Evolutionary conservation across 2,329 filamentous ascomycete species (phyloP).

Genomic region (Colletotrichum sp.): DNA sequence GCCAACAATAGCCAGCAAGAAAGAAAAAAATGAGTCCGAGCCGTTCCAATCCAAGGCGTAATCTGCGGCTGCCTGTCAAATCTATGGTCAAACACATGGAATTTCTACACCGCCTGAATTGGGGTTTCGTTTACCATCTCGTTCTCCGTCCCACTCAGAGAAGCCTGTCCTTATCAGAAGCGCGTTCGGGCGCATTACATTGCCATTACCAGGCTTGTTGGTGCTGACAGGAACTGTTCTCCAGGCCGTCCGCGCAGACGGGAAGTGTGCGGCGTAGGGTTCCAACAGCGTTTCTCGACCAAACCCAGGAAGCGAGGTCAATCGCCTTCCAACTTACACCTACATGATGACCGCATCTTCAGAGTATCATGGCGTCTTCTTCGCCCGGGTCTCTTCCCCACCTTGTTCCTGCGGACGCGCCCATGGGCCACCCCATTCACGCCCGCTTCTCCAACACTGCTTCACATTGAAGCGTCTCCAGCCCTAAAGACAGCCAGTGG

Average conservation of each 20-base stretch:
- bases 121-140: background rate
- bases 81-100: background rate
- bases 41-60: background rate
- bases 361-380: constrained; percentile 10
- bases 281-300: background rate
- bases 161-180: constrained; percentile 17
- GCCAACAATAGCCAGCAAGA: background rate
- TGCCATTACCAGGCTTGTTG: constrained; percentile 1
- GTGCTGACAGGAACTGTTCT: constrained; percentile 14
- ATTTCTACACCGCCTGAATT: constrained; percentile 6
- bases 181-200: background rate
- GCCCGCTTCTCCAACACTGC: constrained; percentile 13
- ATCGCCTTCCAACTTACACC: constrained; percentile 11
- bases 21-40: background rate
- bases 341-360: constrained; percentile 20
- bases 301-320: background rate
- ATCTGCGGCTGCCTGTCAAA: background rate
- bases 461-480: constrained; percentile 7
- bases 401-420: background rate
- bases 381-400: background rate
- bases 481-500: background rate
- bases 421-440: constrained; percentile 1
- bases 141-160: constrained; percentile 10
- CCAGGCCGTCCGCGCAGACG: background rate
- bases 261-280: background rate